phyloP scores from a whole-genome alignment of 345 rosid genomes.

The Sonneratia alba region DNA sequence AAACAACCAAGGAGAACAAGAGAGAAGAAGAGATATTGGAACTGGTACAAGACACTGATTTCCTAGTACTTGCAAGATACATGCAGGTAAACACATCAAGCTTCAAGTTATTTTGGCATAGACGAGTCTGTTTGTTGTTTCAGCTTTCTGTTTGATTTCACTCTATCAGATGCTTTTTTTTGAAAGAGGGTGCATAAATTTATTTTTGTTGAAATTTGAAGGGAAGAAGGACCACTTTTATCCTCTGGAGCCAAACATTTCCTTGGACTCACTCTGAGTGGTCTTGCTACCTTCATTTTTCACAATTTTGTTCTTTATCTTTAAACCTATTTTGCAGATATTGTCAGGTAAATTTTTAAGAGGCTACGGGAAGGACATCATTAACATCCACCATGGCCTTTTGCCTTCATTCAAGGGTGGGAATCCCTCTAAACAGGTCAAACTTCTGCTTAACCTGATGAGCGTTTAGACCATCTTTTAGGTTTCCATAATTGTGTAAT shows the following conservation, averaged over 20 bases:
- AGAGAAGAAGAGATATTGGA: slow-evolving; percentile 73
- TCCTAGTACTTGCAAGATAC: slow-evolving; percentile 90
- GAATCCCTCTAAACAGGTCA: slow-evolving; percentile 72
- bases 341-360: slow-evolving; percentile 62
- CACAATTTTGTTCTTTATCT: not conserved
- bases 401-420: slow-evolving; percentile 96
- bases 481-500: slow-evolving; percentile 1
- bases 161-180: not conserved
- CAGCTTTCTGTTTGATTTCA: not conserved
- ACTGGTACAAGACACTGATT: slow-evolving; percentile 75
- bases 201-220: not conserved
- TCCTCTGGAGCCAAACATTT: not conserved
- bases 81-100: slow-evolving; percentile 67
- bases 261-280: not conserved
- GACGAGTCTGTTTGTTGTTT: not conserved
- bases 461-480: slow-evolving; percentile 7
- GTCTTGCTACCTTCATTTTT: not conserved
- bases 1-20: slow-evolving; percentile 40
- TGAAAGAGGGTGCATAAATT: not conserved
- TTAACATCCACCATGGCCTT: slow-evolving; percentile 98
- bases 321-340: slow-evolving; percentile 29
- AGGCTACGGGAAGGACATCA: slow-evolving; percentile 76
- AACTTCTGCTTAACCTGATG: slow-evolving; percentile 1
- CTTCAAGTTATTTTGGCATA: not conserved
- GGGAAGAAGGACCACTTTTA: not conserved